Evolutionary conservation across 345 rosid genomes (phyloP), one percentile per base, ranked within the genome.

Genomic region (Populus tremula): DNA sequence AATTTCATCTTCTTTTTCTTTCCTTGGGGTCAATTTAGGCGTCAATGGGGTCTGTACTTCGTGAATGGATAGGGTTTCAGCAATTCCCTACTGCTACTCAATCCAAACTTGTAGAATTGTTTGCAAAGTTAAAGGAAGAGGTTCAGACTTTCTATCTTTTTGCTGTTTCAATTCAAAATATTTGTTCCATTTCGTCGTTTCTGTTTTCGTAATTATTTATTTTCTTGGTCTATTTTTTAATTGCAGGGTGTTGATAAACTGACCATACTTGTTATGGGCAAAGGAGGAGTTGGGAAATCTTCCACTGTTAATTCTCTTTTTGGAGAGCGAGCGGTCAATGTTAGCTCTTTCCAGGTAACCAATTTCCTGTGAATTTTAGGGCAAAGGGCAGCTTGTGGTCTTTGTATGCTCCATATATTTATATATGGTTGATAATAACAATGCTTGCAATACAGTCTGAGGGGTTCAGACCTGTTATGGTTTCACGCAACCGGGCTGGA

Each of bases 271-370:
- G 98, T 91, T 47, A 84, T 93, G 91, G 98, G 98, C 69, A 93
- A 93, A 86, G 96, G 94, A n/a, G 96, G 98, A 54, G 91, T 90
- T 70, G 98, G 96, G 59, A 93, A 93, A 77, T 93, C 98, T 17
- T 93, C 98, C 2, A 90, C 98, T 66, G 92, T 93, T 53, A 93
- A 91, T 79, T 93, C 98, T 45, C 87, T 93, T 64, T 76, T 90
- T 21, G 92, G 96, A 64, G 98, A 93, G 86, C 87, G 84, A 65
- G 94, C 84, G 66, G 89, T 89, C 76, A 79, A 90, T 76, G 92
- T 91, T 73, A 91, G 88, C 80, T 86, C 96, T 69, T 93, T 93
- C 75, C 94, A 92, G 92, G 98, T 91, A 72, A 65, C 21, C 50
- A 39, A 39, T 53, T 56, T 36, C 20, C 25, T 53, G 27, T 27